phyloP scores from a whole-genome alignment of 2,329 filamentous ascomycete species.

The Ciborinia camelliae region DNA sequence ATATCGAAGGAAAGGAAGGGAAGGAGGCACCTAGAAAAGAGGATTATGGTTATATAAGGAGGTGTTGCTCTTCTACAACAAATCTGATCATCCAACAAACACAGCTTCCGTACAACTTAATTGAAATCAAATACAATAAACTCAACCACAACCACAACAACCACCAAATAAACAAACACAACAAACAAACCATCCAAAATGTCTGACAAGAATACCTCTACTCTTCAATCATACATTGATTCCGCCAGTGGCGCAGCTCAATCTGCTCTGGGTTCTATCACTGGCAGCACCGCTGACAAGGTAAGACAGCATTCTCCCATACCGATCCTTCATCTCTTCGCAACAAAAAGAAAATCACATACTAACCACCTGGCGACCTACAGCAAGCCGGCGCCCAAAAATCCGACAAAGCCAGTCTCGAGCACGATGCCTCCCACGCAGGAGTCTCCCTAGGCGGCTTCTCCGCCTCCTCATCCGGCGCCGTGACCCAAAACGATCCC shows the following conservation, averaged over 20 bases:
- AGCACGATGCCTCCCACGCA: conserved; percentile 72
- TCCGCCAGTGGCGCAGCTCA: conserved; percentile 70
- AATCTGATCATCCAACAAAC: background rate
- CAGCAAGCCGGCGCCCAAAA: conserved; percentile 41
- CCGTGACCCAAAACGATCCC: conserved; percentile 66
- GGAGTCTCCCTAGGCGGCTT: conserved; percentile 70
- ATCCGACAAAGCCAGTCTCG: conserved; percentile 62
- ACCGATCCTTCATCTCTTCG: background rate
- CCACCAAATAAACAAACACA: background rate
- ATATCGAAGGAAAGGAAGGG: background rate
- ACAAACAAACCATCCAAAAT: conserved; percentile 35
- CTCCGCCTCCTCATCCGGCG: conserved; percentile 66
- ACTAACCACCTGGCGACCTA: background rate
- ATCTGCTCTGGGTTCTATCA: conserved; percentile 66
- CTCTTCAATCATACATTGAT: conserved; percentile 75
- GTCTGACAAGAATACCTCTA: conserved; percentile 59
- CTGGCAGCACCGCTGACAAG: conserved; percentile 63
- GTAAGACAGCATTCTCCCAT: conserved; percentile 47
- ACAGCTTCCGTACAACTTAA: too few species aligned
- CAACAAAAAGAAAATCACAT: conserved; percentile 12
- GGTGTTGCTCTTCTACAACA: background rate
- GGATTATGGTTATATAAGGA: background rate
- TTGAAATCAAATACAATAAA: background rate
- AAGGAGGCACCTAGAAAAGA: too few species aligned
- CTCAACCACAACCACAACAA: background rate